Evolutionary conservation across 345 rosid genomes (phyloP).

Genomic region (Xanthoceras sorbifolium): DNA sequence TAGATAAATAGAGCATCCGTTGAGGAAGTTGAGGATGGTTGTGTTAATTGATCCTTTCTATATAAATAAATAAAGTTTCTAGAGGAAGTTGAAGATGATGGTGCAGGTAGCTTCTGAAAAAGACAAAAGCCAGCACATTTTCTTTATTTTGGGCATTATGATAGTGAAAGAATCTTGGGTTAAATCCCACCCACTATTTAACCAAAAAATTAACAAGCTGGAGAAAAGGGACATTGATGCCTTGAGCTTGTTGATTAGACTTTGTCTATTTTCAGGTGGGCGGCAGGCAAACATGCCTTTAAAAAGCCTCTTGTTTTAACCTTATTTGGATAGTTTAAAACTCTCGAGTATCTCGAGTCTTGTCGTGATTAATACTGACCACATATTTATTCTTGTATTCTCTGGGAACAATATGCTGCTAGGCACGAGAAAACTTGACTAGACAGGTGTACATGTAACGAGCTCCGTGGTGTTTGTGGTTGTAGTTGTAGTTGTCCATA

Average conservation of each 20-base stretch:
- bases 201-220: constrained; percentile 6
- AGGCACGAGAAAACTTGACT: too few relatives aligned
- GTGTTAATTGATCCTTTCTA: constrained; percentile 19
- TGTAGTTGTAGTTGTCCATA: too few relatives aligned
- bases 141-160: neutral
- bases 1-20: constrained; percentile 10
- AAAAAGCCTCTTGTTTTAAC: neutral
- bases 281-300: neutral
- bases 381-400: too few relatives aligned
- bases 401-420: too few relatives aligned
- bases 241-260: neutral
- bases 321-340: neutral
- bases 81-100: constrained; percentile 18
- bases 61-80: neutral
- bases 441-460: too few relatives aligned
- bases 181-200: neutral
- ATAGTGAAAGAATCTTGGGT: constrained; percentile 14
- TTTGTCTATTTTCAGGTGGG: neutral
- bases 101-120: constrained; percentile 21
- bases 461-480: too few relatives aligned
- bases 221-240: neutral
- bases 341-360: neutral
- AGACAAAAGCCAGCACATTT: constrained; percentile 27
- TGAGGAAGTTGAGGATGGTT: constrained; percentile 9
- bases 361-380: neutral